Evolutionary conservation across 2,329 filamentous ascomycete genomes (phyloP).

Genomic region (Blastomyces percursus): DNA sequence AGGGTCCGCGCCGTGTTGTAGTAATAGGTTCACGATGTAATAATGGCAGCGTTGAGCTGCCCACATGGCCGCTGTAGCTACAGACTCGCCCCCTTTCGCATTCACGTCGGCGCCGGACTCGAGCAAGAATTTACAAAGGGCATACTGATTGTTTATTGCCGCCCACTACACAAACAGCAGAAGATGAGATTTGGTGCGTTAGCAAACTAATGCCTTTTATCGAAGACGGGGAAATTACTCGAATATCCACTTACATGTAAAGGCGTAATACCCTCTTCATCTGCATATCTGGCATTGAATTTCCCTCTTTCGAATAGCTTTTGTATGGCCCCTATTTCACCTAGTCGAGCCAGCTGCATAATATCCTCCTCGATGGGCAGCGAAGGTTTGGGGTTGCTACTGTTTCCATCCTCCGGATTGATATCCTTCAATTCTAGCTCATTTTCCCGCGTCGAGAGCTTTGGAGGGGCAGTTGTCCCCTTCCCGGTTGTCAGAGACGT

Average conservation of each 20-base stretch:
- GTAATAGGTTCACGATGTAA: slow-evolving; percentile 85
- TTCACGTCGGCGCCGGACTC: slow-evolving; percentile 82
- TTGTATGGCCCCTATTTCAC: slow-evolving; percentile 77
- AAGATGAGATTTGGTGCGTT: slow-evolving; percentile 10
- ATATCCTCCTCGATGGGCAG: slow-evolving; percentile 59
- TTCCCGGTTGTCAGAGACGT: slow-evolving; percentile 23
- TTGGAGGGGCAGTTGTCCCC: slow-evolving; percentile 24
- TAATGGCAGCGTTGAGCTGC: slow-evolving; percentile 94
- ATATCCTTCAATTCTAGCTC: slow-evolving; percentile 33
- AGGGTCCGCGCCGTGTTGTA: slow-evolving; percentile 84
- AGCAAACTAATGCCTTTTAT: not conserved
- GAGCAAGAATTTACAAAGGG: slow-evolving; percentile 91
- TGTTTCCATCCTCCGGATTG: slow-evolving; percentile 20
- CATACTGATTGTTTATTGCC: slow-evolving; percentile 96
- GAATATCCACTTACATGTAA: slow-evolving; percentile 59
- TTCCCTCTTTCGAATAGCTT: slow-evolving; percentile 76
- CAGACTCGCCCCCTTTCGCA: slow-evolving; percentile 85
- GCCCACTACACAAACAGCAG: slow-evolving; percentile 61
- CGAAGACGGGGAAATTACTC: not conserved
- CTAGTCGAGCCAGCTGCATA: slow-evolving; percentile 86
- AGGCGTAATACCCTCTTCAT: slow-evolving; percentile 90
- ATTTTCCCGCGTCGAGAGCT: slow-evolving; percentile 20
- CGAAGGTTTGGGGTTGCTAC: slow-evolving; percentile 21
- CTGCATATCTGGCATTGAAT: slow-evolving; percentile 69
- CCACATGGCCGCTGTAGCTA: slow-evolving; percentile 92